Conservation (phyloP, 495 filamentous ascomycete species). For the Stereocaulon alpinum region DNA sequence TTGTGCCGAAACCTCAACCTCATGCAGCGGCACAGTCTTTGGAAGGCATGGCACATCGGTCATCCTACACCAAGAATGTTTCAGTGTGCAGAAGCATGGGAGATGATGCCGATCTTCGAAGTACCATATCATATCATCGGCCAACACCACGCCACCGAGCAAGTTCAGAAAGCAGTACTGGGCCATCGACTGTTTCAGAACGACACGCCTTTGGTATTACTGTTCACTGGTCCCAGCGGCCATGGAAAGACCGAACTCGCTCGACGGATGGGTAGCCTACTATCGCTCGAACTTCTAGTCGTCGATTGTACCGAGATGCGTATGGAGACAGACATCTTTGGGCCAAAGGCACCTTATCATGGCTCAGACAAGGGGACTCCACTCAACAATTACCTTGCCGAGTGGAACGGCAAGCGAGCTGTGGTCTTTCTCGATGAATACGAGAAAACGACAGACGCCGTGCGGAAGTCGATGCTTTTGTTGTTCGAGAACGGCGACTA, state of each 20-base stretch:
- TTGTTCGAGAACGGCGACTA: conserved; percentile 40
- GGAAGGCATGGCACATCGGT: conserved; percentile 24
- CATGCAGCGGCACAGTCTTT: conserved; percentile 36
- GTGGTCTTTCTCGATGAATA: conserved; percentile 50
- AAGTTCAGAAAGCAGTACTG: conserved; percentile 28
- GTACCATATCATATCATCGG: conserved; percentile 39
- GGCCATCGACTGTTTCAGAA: conserved; percentile 20
- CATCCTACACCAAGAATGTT: conserved; percentile 25
- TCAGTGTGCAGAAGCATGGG: conserved; percentile 28
- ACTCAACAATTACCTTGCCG: conserved; percentile 44
- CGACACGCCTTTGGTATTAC: conserved; percentile 29
- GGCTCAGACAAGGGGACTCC: conserved; percentile 32
- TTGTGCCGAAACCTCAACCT: conserved; percentile 32
- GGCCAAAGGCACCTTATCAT: conserved; percentile 29
- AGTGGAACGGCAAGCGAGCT: conserved; percentile 29
- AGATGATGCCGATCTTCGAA: conserved; percentile 30
- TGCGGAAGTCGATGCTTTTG: conserved; percentile 33
- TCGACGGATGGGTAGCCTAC: conserved; percentile 31
- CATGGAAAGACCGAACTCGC: conserved; percentile 45
- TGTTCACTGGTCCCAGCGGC: conserved; percentile 40
- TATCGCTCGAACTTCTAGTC: conserved; percentile 28
- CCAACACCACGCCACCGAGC: conserved; percentile 30
- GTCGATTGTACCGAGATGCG: conserved; percentile 37
- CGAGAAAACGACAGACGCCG: conserved; percentile 40
- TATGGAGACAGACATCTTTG: conserved; percentile 37